Percentiles rank a stretch among this genome's conserved stretches.
Conservation (phyloP, 1,284 basidiomycete species). For the Acaromyces ingoldii region DNA sequence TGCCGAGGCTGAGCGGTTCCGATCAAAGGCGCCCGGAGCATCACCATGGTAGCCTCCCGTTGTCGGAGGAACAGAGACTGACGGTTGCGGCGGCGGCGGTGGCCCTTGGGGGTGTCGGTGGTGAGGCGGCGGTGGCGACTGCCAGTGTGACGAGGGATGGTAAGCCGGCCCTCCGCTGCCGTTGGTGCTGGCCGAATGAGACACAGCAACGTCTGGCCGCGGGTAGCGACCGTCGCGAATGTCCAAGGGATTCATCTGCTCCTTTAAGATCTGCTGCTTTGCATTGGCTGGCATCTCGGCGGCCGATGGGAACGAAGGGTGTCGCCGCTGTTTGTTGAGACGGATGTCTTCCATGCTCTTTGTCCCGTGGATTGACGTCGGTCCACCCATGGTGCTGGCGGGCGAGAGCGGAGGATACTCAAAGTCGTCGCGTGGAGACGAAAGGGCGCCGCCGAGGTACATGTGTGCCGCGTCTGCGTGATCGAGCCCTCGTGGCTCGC, state of each 20-base stretch:
- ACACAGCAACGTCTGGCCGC: not conserved
- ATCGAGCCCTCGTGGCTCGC: not conserved
- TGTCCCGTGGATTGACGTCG: not conserved
- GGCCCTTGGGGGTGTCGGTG: too few relatives aligned
- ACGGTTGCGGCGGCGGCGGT: too few relatives aligned
- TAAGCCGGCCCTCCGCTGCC: not conserved
- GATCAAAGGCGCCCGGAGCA: too few relatives aligned
- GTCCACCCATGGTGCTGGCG: not conserved
- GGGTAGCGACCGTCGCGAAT: conserved; percentile 4
- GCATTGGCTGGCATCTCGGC: too few relatives aligned
- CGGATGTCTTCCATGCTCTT: not conserved
- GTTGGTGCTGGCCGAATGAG: not conserved
- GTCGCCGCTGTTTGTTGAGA: not conserved
- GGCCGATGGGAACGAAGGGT: too few relatives aligned
- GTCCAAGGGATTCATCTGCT: not conserved
- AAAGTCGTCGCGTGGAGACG: not conserved
- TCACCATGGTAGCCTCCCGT: too few relatives aligned
- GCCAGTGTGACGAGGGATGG: not conserved
- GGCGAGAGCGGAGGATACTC: too few relatives aligned
- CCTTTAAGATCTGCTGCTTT: too few relatives aligned
- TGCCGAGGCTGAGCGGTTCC: too few relatives aligned
- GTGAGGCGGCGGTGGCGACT: too few relatives aligned
- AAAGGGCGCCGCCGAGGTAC: conserved; percentile 2
- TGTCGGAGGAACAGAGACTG: too few relatives aligned
- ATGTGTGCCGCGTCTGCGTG: conserved; percentile 3